Percentiles rank a stretch among this genome's conserved stretches.
These are phyloP conservation scores for Erodium maritimum DNA, from an alignment of 345 rosid genomes.

Conservation along the genomic window DNA sequence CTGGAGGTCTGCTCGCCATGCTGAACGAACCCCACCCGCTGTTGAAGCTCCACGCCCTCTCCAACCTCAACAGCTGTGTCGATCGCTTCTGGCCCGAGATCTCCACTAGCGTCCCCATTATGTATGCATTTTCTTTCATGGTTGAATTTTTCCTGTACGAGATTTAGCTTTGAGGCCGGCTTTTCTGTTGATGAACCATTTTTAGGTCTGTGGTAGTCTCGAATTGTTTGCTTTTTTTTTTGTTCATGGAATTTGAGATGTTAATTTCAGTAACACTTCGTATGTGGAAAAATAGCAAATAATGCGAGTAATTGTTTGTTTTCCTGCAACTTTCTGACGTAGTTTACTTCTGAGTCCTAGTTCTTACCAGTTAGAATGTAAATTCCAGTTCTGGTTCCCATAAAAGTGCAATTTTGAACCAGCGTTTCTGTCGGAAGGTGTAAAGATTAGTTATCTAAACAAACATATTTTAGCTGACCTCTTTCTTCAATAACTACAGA, in stretches of 20 bases:
- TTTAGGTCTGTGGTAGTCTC: not conserved
- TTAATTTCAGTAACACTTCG: not conserved
- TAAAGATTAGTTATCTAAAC: too few species aligned
- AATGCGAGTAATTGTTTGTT: not conserved
- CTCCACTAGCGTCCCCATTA: constrained; percentile 92
- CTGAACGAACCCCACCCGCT: constrained; percentile 74
- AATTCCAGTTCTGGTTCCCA: not conserved
- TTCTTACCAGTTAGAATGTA: not conserved
- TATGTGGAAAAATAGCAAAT: too few species aligned
- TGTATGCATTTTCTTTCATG: constrained; percentile 25
- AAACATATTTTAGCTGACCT: too few species aligned
- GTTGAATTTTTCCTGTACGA: constrained; percentile 5
- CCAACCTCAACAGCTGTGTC: constrained; percentile 69
- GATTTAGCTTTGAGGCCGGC: not conserved
- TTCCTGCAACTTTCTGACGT: not conserved
- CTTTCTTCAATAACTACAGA: too few species aligned
- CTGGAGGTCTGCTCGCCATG: constrained; percentile 95
- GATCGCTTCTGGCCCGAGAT: constrained; percentile 99
- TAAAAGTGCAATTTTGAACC: too few species aligned
- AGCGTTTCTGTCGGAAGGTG: too few species aligned
- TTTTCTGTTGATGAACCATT: too few species aligned
- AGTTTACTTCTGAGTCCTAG: not conserved
- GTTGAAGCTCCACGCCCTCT: constrained; percentile 84
- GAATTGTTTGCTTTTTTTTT: too few species aligned
- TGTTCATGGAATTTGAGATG: not conserved